Evolutionary conservation across 495 filamentous ascomycete species (phyloP).

Genomic region (Penicillium mononematosum): DNA sequence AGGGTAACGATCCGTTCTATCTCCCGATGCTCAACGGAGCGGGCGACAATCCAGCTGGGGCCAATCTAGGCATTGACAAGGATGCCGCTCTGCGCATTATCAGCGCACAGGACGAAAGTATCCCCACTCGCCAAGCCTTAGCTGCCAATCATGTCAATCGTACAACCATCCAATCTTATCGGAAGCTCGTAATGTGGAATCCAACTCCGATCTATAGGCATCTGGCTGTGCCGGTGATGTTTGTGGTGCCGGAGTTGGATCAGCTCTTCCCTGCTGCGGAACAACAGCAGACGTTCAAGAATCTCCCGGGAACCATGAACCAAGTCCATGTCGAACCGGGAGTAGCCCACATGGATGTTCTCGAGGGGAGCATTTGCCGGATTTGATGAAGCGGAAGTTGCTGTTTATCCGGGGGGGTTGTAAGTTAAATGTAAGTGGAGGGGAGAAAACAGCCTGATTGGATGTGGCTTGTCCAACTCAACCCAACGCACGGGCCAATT

Average conservation of each 20-base stretch:
- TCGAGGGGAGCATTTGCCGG: not conserved
- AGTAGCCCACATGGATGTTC: constrained; percentile 3
- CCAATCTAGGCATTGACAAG: constrained; percentile 2
- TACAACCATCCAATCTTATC: not conserved
- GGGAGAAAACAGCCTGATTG: no score
- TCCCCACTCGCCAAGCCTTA: not conserved
- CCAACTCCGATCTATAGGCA: not conserved
- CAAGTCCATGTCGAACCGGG: not conserved
- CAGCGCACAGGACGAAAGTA: not conserved
- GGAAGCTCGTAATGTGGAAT: not conserved
- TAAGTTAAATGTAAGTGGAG: not conserved
- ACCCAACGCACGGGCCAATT: no score
- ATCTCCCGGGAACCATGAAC: not conserved
- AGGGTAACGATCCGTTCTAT: constrained; percentile 22
- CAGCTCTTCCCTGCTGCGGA: not conserved
- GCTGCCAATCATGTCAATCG: not conserved
- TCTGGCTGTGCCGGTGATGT: not conserved
- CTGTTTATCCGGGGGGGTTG: not conserved
- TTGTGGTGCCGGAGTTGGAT: not conserved
- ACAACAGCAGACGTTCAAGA: not conserved
- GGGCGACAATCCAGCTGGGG: constrained; percentile 39
- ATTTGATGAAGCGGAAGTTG: not conserved
- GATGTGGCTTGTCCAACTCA: not conserved
- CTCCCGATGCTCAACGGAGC: constrained; percentile 26
- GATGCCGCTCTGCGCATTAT: not conserved